phyloP scores from a whole-genome alignment of 129 eudicot species.

The Cynara cardunculus region DNA sequence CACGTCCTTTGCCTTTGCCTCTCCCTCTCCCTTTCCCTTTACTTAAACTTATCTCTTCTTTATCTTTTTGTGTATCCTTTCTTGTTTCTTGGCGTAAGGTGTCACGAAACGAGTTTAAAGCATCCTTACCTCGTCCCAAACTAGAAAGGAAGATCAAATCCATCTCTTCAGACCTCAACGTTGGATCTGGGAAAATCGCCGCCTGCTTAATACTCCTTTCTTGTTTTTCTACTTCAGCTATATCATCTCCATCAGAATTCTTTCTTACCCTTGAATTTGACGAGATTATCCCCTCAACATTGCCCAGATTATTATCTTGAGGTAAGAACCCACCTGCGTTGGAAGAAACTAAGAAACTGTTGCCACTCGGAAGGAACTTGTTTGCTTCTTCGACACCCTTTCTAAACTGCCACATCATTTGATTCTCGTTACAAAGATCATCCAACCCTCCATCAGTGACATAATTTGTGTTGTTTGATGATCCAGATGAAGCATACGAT shows the following conservation, averaged over 20 bases:
- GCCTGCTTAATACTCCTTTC: slow-evolving; percentile 64
- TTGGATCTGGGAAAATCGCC: slow-evolving; percentile 53
- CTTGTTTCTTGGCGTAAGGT: slow-evolving; percentile 40
- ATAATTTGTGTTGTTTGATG: slow-evolving; percentile 36
- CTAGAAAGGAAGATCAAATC: slow-evolving; percentile 63
- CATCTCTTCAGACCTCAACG: slow-evolving; percentile 55
- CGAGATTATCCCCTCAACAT: slow-evolving; percentile 7
- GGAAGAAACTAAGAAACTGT: slow-evolving; percentile 28
- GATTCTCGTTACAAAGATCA: slow-evolving; percentile 46
- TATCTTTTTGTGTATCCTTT: slow-evolving; percentile 19
- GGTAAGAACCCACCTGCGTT: neutral
- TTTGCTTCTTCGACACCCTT: slow-evolving; percentile 79
- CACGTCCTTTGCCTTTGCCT: slow-evolving; percentile 43
- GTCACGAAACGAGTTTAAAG: slow-evolving; percentile 43
- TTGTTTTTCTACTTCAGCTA: slow-evolving; percentile 35
- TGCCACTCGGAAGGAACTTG: slow-evolving; percentile 55
- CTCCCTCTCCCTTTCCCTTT: slow-evolving; percentile 37
- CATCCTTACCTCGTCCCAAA: slow-evolving; percentile 40
- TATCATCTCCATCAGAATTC: slow-evolving; percentile 32
- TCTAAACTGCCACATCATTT: slow-evolving; percentile 55
- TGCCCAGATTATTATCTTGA: slow-evolving; percentile 5
- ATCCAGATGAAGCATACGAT: slow-evolving; percentile 22
- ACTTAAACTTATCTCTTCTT: slow-evolving; percentile 23
- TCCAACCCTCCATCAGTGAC: slow-evolving; percentile 38
- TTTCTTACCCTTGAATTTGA: slow-evolving; percentile 44